Conservation (phyloP, 1,139 yeast genomes). For the Meyerozyma sp. region DNA sequence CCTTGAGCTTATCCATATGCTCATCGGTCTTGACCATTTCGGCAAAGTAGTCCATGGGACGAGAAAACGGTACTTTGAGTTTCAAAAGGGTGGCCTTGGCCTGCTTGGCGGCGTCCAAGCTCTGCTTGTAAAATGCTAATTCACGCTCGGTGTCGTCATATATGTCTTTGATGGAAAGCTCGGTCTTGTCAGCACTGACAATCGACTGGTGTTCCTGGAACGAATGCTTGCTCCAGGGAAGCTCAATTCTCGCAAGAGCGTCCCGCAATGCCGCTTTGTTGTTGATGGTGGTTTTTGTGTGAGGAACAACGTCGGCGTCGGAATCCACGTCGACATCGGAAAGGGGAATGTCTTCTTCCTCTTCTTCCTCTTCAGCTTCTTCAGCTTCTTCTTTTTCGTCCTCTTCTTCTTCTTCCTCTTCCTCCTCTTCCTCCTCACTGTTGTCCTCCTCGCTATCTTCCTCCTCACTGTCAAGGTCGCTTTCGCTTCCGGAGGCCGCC, state of each 20-base stretch:
- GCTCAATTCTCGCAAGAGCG: slow-evolving; percentile 58
- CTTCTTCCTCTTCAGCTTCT: slow-evolving; percentile 36
- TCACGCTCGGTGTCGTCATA: slow-evolving; percentile 88
- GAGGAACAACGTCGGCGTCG: slow-evolving; percentile 86
- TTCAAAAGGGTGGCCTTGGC: slow-evolving; percentile 64
- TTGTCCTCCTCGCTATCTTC: slow-evolving; percentile 39
- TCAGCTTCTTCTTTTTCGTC: slow-evolving; percentile 42
- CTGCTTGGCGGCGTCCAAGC: slow-evolving; percentile 72
- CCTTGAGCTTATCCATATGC: slow-evolving; percentile 92
- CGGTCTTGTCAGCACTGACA: slow-evolving; percentile 55
- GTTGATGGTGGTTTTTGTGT: slow-evolving; percentile 79
- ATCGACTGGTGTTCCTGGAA: slow-evolving; percentile 83
- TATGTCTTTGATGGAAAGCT: slow-evolving; percentile 71
- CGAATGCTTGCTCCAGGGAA: slow-evolving; percentile 67
- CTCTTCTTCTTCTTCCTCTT: slow-evolving; percentile 35
- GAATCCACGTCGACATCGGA: slow-evolving; percentile 80
- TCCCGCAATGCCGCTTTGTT: slow-evolving; percentile 67
- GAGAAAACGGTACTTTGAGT: slow-evolving; percentile 77
- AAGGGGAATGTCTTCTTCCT: slow-evolving; percentile 63
- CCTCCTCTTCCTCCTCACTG: slow-evolving; percentile 42
- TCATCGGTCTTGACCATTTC: slow-evolving; percentile 98
- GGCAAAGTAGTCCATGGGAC: slow-evolving; percentile 95
- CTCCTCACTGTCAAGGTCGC: slow-evolving; percentile 36
- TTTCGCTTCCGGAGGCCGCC: slow-evolving; percentile 48
- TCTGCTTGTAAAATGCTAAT: slow-evolving; percentile 71